phyloP scores from a whole-genome alignment of 352 stramenopile species.

The Phytophthora boehmeriae region DNA sequence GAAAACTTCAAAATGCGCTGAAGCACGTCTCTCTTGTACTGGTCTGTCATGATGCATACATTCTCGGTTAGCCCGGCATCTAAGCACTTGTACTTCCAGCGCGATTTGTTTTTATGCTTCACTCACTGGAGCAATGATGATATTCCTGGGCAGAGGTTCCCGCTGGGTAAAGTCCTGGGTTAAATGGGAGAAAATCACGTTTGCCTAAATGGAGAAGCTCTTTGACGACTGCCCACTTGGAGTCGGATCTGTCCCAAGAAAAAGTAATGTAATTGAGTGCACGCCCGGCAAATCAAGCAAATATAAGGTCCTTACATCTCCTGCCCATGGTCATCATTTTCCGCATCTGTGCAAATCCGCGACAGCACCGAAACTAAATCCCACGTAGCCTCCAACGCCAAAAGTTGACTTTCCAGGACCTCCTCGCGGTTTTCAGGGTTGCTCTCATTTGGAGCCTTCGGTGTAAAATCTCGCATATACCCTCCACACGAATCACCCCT shows the following conservation, averaged over 20 bases:
- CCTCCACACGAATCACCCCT: constrained; percentile 44
- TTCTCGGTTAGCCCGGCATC: constrained; percentile 7
- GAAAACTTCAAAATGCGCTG: constrained; percentile 40
- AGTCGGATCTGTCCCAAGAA: constrained; percentile 30
- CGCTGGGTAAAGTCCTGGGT: not conserved
- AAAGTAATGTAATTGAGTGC: constrained; percentile 5
- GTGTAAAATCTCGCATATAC: constrained; percentile 37
- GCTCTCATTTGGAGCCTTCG: not conserved
- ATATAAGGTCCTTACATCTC: not conserved
- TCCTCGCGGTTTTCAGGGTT: constrained; percentile 18
- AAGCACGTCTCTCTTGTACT: constrained; percentile 40
- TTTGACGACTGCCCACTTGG: constrained; percentile 54
- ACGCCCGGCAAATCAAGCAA: not conserved
- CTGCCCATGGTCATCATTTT: not conserved
- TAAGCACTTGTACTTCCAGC: not conserved
- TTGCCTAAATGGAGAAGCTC: constrained; percentile 46
- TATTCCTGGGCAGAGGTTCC: constrained; percentile 14
- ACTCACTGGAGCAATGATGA: constrained; percentile 23
- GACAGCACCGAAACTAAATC: constrained; percentile 23
- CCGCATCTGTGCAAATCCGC: not conserved
- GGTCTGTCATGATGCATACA: constrained; percentile 19
- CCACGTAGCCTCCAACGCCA: constrained; percentile 39
- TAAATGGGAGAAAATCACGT: constrained; percentile 47
- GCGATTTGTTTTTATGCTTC: constrained; percentile 4
- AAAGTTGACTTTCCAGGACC: constrained; percentile 30